Conservation (phyloP, 2,329 filamentous ascomycete species). For the Sordariomycetes sp. region DNA sequence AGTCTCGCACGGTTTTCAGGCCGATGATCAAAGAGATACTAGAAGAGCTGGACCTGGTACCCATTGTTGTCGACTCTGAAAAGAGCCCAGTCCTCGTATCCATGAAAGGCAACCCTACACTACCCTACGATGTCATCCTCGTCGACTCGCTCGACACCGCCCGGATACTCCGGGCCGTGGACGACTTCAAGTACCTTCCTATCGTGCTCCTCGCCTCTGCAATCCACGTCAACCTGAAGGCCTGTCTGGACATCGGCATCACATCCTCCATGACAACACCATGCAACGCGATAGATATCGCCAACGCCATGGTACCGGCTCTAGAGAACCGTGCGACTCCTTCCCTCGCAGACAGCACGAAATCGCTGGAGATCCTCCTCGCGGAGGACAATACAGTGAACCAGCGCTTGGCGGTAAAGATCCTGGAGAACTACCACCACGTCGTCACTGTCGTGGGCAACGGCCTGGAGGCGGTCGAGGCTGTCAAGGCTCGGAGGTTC, state of each 20-base stretch:
- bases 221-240: constrained; percentile 87
- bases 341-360: constrained; percentile 83
- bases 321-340: constrained; percentile 88
- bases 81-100: constrained; percentile 48
- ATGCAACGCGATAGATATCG: constrained; percentile 85
- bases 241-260: constrained; percentile 86
- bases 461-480: constrained; percentile 83
- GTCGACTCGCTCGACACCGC: constrained; percentile 91
- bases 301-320: constrained; percentile 92
- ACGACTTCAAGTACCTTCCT: constrained; percentile 96
- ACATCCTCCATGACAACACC: constrained; percentile 99
- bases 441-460: constrained; percentile 90
- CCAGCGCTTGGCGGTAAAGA: constrained; percentile 90
- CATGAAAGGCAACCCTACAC: constrained; percentile 41
- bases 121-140: constrained; percentile 87
- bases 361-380: constrained; percentile 88
- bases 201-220: constrained; percentile 85
- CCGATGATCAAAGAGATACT: constrained; percentile 72
- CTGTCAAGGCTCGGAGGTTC: constrained; percentile 85
- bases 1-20: constrained; percentile 69
- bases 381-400: constrained; percentile 98
- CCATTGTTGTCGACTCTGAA: constrained; percentile 75
- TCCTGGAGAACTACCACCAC: constrained; percentile 93
- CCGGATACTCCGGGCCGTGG: constrained; percentile 71
- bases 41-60: constrained; percentile 65